phyloP scores from a whole-genome alignment of 2,329 filamentous ascomycete species.

The Colletotrichum chrysophilum region DNA sequence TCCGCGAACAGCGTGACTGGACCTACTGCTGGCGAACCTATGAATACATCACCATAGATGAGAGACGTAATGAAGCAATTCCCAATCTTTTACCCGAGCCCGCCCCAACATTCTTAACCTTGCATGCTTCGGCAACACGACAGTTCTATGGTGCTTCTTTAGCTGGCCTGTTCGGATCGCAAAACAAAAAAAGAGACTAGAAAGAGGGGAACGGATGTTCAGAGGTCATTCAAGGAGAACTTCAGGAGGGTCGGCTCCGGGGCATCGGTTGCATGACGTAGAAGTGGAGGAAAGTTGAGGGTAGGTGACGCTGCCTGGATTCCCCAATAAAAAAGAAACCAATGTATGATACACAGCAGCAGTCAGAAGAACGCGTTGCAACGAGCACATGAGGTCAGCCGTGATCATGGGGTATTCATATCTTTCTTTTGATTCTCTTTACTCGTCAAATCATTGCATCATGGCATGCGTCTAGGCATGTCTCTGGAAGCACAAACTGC shows the following conservation, averaged over 20 bases:
- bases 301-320: not conserved
- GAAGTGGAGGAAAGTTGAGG: not conserved
- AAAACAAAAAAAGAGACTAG: not conserved
- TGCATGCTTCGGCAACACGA: constrained; percentile 12
- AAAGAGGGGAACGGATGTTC: not conserved
- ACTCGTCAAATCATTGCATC: constrained; percentile 4
- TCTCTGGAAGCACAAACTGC: constrained; percentile 79
- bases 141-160: not conserved
- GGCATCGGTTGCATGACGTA: not conserved
- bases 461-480: not conserved
- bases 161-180: not conserved
- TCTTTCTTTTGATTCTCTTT: not conserved
- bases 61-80: constrained; percentile 57
- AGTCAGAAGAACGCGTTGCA: constrained; percentile 3
- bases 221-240: not conserved
- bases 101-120: not conserved
- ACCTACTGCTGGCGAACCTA: constrained; percentile 57
- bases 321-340: not conserved
- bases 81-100: constrained; percentile 43
- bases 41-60: constrained; percentile 71
- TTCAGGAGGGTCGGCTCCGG: not conserved
- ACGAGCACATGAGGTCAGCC: not conserved
- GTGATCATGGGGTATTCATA: not conserved
- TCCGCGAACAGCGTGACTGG: constrained; percentile 69
- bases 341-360: constrained; percentile 21